phyloP scores from a whole-genome alignment of 2,329 filamentous ascomycete species.

The Aphanocladium album region DNA sequence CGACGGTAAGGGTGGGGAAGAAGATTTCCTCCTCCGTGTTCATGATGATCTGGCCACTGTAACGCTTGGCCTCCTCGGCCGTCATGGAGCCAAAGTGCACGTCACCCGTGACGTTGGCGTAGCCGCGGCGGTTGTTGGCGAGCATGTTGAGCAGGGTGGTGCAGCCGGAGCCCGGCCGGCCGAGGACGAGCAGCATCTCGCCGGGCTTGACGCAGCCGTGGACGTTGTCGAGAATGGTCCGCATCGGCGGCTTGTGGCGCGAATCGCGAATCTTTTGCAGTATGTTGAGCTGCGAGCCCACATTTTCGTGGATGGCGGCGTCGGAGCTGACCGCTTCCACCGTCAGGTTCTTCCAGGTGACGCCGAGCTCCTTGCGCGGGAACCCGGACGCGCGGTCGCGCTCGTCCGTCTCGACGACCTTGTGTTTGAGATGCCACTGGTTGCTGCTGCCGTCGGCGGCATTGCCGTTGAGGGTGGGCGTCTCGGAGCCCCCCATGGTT shows the following conservation, averaged over 20 bases:
- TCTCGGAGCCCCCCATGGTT: constrained; percentile 7
- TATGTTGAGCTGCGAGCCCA: constrained; percentile 55
- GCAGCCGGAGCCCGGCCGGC: constrained; percentile 64
- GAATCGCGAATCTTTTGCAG: constrained; percentile 48
- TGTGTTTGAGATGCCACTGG: constrained; percentile 45
- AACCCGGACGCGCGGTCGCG: constrained; percentile 41
- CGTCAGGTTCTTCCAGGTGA: constrained; percentile 60
- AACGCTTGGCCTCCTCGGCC: constrained; percentile 44
- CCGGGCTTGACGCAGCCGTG: constrained; percentile 67
- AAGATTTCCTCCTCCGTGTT: constrained; percentile 65
- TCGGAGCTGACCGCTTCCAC: constrained; percentile 58
- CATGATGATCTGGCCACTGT: constrained; percentile 56
- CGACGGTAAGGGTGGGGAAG: constrained; percentile 66
- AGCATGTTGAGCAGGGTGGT: constrained; percentile 67
- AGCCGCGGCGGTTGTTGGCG: constrained; percentile 59
- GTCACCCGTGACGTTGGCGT: constrained; percentile 52
- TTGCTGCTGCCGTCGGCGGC: not conserved
- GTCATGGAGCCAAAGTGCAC: constrained; percentile 50
- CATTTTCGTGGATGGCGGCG: constrained; percentile 61
- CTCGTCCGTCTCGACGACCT: constrained; percentile 38
- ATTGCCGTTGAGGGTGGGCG: constrained; percentile 5
- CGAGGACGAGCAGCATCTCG: constrained; percentile 67
- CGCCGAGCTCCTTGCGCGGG: constrained; percentile 49
- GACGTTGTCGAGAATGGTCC: constrained; percentile 59
- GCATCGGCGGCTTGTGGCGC: constrained; percentile 51